Conservation (phyloP, 345 rosid species). For the Moringa oleifera region DNA sequence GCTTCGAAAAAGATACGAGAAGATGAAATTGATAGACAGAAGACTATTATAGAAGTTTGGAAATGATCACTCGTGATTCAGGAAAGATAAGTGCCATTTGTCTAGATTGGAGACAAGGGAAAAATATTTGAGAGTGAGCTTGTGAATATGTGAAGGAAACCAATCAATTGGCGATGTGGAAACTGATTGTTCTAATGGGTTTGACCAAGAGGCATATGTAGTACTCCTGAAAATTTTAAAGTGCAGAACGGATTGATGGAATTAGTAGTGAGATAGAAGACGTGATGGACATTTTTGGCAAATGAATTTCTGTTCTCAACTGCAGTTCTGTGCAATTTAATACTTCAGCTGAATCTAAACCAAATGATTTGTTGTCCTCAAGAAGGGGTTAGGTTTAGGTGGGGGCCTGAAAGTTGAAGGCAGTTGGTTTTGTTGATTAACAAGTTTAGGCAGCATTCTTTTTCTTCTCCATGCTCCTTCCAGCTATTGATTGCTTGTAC, state of each 20-base stretch:
- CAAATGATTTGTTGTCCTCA: constrained; percentile 7
- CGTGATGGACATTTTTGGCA: background rate
- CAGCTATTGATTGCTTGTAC: constrained; percentile 8
- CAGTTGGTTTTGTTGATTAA: constrained; percentile 12
- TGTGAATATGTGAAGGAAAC: background rate
- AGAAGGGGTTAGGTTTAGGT: constrained; percentile 21
- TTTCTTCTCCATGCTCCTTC: constrained; percentile 10
- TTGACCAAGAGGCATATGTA: background rate
- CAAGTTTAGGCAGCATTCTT: constrained; percentile 15
- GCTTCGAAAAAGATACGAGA: background rate
- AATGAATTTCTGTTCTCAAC: background rate
- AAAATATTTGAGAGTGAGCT: background rate
- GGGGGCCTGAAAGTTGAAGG: constrained; percentile 5
- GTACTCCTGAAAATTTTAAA: background rate
- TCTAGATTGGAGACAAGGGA: background rate
- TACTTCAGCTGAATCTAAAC: constrained; percentile 3
- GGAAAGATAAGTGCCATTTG: background rate
- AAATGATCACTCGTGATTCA: background rate
- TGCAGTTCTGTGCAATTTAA: background rate
- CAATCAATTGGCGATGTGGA: constrained; percentile 2
- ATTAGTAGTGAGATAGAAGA: background rate
- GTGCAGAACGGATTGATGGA: background rate
- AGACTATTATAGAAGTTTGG: background rate
- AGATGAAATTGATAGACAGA: background rate
- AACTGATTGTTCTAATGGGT: background rate